Base-by-base conservation (phyloP, 768 basidiomycete genomes). In the Lentinula aciculospora region DNA sequence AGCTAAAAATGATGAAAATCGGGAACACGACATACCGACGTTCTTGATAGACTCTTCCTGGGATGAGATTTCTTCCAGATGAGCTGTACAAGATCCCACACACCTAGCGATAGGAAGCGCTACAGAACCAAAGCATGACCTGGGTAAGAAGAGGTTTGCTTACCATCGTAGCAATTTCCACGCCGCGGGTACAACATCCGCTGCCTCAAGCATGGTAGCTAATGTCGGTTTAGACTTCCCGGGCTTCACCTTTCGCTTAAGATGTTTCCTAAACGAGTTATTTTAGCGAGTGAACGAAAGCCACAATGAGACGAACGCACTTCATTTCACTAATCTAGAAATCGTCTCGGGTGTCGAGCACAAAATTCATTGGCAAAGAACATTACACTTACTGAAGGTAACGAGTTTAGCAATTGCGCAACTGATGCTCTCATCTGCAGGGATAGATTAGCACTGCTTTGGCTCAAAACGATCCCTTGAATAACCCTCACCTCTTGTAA, bases 1-100 rank as follows among this genome's bases (percentile, higher is more conserved):
- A 9, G 12, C 47, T 3, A 7, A 5, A 37, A 13, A 27, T n/a
- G 5, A 19, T 23, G n/a, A 5, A 34, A 31, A 39, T 34, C 49
- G 29, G 28, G 4, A 54, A 6, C 4, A 28, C 36, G 2, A 61
- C 67, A 57, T 65, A 81, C 84, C 80, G 19, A 87, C 68, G 51
- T 80, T 80, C 58, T 76, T 72, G 47, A 88, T 74, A 15, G 72
- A 67, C 60, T 88, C 83, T 46, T 82, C 81, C 6, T 71, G 70
- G 3, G 76, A 72, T 10, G 75, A 74, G 39, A 88, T 79, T 58
- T 84, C 82, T 69, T 88, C 84, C 10, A 89, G 74, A 64, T 88
- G 79, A 0, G 86, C 82, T 1, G 87, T 89, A 64, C 85, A 88
- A 13, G 86, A 88, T 0, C 84, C 86, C 27, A 89, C 79, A 70